Evolutionary conservation across 176 grass and related monocot genomes (phyloP).

Genomic region (Elaeis guineensis): DNA sequence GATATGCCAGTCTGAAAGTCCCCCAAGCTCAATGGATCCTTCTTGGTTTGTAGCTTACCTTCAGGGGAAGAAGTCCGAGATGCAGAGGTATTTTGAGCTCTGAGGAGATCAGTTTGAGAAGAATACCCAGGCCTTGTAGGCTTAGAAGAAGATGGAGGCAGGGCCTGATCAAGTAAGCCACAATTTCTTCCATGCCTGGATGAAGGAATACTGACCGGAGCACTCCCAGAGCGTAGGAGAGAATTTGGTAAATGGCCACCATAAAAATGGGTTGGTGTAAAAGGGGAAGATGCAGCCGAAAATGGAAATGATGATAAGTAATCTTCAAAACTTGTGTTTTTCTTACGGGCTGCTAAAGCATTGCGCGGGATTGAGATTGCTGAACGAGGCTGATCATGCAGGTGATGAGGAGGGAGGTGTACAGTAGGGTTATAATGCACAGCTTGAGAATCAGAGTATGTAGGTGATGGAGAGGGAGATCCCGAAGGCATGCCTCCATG

Average conservation of each 20-base stretch:
- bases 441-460: constrained; percentile 17
- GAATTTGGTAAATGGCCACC: constrained; percentile 27
- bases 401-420: background rate
- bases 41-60: constrained; percentile 17
- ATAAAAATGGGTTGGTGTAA: constrained; percentile 18
- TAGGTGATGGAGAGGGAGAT: constrained; percentile 28
- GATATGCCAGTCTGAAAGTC: constrained; percentile 21
- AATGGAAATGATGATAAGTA: constrained; percentile 24
- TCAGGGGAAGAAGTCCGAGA: constrained; percentile 4
- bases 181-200: constrained; percentile 5
- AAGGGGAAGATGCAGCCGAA: constrained; percentile 27
- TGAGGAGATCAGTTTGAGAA: constrained; percentile 26
- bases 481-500: constrained; percentile 27
- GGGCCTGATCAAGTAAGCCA: background rate
- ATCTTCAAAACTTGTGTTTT: constrained; percentile 30
- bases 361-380: constrained; percentile 24
- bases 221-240: constrained; percentile 41
- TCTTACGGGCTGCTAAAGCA: constrained; percentile 22
- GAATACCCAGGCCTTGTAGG: constrained; percentile 11
- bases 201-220: constrained; percentile 21
- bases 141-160: constrained; percentile 34
- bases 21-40: constrained; percentile 31
- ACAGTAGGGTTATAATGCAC: background rate
- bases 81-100: constrained; percentile 3
- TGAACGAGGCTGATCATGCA: constrained; percentile 18